Conservation (phyloP, 2,329 filamentous ascomycete species). For the Neoscytalidium dimidiatum region DNA sequence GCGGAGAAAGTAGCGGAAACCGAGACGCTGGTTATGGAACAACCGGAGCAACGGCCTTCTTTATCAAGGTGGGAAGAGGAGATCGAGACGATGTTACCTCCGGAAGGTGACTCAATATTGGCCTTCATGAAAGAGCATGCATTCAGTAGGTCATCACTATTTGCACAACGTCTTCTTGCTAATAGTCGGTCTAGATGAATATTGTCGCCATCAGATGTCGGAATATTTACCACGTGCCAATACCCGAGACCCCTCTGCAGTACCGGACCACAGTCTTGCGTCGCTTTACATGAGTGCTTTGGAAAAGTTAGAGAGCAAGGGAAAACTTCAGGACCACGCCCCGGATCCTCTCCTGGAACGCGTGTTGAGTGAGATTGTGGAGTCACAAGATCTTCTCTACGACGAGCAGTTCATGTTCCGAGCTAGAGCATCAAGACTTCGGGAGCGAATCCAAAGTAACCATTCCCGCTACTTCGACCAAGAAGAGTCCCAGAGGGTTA, state of each 20-base stretch:
- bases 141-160: not conserved
- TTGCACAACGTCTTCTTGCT: not conserved
- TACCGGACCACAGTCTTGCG: not conserved
- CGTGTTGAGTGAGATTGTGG: not conserved
- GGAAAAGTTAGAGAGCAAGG: not conserved
- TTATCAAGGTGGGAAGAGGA: constrained; percentile 1
- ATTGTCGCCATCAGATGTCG: constrained; percentile 3
- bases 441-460: not conserved
- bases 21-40: constrained; percentile 18
- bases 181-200: not conserved
- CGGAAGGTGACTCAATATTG: not conserved
- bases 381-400: not conserved
- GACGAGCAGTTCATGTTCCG: constrained; percentile 7
- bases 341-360: constrained; percentile 4
- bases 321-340: not conserved
- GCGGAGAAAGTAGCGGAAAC: constrained; percentile 25
- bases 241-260: not conserved
- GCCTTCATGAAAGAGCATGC: constrained; percentile 15
- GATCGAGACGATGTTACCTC: not conserved
- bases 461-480: not conserved
- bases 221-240: constrained; percentile 4
- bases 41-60: constrained; percentile 20
- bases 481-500: not conserved
- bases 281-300: constrained; percentile 7
- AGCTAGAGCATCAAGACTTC: not conserved